A percentile compares a stretch with the other conserved stretches of the same genome.
Evolutionary conservation across 75 land plant species (phyloP).

Genomic region (Cupressus sempervirens): DNA sequence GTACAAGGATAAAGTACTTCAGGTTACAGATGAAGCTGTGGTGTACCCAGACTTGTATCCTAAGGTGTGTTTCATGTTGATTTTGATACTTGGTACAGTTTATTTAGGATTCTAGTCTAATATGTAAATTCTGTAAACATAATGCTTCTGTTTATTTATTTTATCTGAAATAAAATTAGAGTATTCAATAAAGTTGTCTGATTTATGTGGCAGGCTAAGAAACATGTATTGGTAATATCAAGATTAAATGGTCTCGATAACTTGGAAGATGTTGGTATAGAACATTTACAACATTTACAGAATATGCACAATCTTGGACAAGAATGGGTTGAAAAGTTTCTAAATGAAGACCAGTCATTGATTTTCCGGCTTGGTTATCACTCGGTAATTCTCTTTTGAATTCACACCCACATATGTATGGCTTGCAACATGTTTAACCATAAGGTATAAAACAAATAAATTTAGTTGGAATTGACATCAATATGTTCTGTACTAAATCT

Average conservation of each 20-base stretch:
- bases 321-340: conserved; percentile 16
- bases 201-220: conserved; percentile 27
- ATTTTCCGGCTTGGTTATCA: conserved; percentile 46
- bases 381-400: conserved; percentile 20
- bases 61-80: conserved; percentile 24
- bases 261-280: conserved; percentile 23
- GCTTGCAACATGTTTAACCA: neutral
- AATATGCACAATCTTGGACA: conserved; percentile 37
- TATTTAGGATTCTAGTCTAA: neutral
- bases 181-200: conserved; percentile 1
- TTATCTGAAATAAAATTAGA: neutral
- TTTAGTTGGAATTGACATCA: neutral
- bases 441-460: neutral
- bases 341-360: conserved; percentile 29
- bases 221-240: conserved; percentile 33
- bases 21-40: conserved; percentile 34
- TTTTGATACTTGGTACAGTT: neutral
- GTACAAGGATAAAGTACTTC: conserved; percentile 20
- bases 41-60: conserved; percentile 36
- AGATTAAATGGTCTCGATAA: conserved; percentile 32
- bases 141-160: neutral
- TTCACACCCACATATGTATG: neutral
- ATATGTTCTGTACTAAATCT: neutral
- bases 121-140: too few species aligned
- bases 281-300: conserved; percentile 25